Percentiles rank a stretch among this genome's conserved stretches.
Evolutionary conservation across 2,329 filamentous ascomycete species (phyloP).

Genomic region (Celoporthe dispersa): DNA sequence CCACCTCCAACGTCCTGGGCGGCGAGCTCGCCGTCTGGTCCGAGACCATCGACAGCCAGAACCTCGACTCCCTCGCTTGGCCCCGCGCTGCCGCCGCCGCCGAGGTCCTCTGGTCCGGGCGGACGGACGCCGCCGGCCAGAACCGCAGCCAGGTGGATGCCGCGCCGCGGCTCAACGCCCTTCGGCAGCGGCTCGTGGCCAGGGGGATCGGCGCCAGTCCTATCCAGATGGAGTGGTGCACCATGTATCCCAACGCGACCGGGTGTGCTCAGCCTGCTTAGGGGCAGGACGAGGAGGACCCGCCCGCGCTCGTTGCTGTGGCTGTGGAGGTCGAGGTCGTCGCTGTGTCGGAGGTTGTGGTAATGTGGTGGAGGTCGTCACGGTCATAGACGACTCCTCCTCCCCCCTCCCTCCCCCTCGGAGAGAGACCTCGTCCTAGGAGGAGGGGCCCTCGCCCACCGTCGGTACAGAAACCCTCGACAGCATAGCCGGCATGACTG

Average conservation of each 20-base stretch:
- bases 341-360: too few species aligned
- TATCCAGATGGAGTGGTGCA: conserved; percentile 75
- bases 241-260: conserved; percentile 58
- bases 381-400: background rate
- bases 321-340: background rate
- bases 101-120: conserved; percentile 81
- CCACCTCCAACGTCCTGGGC: conserved; percentile 73
- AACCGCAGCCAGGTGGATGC: conserved; percentile 75
- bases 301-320: conserved; percentile 1
- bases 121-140: conserved; percentile 65
- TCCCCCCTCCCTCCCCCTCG: background rate
- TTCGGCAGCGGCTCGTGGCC: conserved; percentile 75
- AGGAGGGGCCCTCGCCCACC: too few species aligned
- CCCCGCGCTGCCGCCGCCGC: conserved; percentile 74
- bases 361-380: background rate
- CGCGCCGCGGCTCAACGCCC: conserved; percentile 71
- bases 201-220: conserved; percentile 66
- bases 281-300: conserved; percentile 9
- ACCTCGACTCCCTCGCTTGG: conserved; percentile 78
- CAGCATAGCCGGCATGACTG: background rate
- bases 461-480: background rate
- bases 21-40: conserved; percentile 84
- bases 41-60: conserved; percentile 77
- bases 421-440: background rate
- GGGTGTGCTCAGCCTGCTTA: conserved; percentile 45